phyloP scores from a whole-genome alignment of 768 basidiomycete species.

The Kwoniella sp. region DNA sequence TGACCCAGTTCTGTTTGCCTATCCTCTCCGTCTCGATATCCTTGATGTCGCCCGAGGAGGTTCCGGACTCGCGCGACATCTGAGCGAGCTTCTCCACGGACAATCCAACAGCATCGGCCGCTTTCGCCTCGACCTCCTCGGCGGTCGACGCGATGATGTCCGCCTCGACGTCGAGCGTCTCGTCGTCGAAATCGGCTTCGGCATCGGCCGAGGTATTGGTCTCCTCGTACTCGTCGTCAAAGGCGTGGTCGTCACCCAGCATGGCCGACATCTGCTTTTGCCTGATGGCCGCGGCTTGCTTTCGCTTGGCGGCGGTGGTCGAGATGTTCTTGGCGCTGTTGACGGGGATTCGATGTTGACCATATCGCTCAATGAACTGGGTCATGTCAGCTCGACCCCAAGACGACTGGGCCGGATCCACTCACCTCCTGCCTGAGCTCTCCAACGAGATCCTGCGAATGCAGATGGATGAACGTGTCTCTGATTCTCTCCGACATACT shows the following conservation, averaged over 20 bases:
- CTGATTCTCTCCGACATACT: conserved; percentile 84
- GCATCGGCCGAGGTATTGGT: conserved; percentile 3
- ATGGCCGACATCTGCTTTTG: conserved; percentile 8
- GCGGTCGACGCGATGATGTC: conserved; percentile 3
- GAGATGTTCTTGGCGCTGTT: conserved; percentile 30
- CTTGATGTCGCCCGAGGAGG: not conserved
- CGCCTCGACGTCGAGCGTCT: conserved; percentile 7
- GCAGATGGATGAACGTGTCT: conserved; percentile 86
- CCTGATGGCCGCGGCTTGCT: conserved; percentile 27
- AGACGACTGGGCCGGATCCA: too few relatives aligned
- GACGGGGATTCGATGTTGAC: conserved; percentile 53
- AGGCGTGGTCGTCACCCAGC: not conserved
- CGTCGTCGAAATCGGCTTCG: conserved; percentile 9
- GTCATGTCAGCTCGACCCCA: not conserved
- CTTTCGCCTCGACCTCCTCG: conserved; percentile 11
- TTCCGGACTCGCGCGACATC: not conserved
- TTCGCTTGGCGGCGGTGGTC: conserved; percentile 22
- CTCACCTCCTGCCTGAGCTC: conserved; percentile 70
- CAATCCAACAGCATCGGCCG: conserved; percentile 4
- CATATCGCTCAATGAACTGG: conserved; percentile 74
- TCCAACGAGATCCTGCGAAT: conserved; percentile 76
- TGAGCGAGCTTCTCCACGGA: conserved; percentile 8
- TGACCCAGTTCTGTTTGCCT: conserved; percentile 58
- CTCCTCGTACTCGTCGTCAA: conserved; percentile 2
- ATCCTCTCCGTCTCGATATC: conserved; percentile 9